A percentile compares a stretch with the other conserved stretches of the same genome.
Evolutionary conservation across 495 filamentous ascomycete genomes (phyloP).

Genomic region (Neurospora sp.): DNA sequence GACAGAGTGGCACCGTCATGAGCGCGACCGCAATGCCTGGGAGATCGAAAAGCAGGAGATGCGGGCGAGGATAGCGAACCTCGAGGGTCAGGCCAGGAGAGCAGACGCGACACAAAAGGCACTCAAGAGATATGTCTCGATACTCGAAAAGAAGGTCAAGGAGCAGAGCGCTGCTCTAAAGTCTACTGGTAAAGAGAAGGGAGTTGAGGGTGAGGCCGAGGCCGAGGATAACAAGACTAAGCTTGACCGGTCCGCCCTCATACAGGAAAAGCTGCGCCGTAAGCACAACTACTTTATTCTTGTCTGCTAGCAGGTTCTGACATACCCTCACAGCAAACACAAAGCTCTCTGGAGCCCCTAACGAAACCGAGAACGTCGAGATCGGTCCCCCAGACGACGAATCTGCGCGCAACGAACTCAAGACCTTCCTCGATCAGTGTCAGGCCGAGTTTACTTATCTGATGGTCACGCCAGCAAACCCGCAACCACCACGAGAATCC

Average conservation of each 20-base stretch:
- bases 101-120: slow-evolving; percentile 80
- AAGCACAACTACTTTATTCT: neutral
- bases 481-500: slow-evolving; percentile 46
- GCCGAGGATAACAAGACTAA: slow-evolving; percentile 23
- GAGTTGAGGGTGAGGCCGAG: slow-evolving; percentile 10
- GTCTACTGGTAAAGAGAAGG: slow-evolving; percentile 12
- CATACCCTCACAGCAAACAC: neutral
- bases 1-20: slow-evolving; percentile 97
- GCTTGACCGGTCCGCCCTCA: slow-evolving; percentile 32
- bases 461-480: slow-evolving; percentile 52
- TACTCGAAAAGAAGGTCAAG: slow-evolving; percentile 84
- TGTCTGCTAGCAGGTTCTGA: neutral
- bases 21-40: slow-evolving; percentile 96
- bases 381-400: slow-evolving; percentile 37
- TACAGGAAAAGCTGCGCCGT: slow-evolving; percentile 40
- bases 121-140: slow-evolving; percentile 75
- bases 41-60: slow-evolving; percentile 98
- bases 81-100: slow-evolving; percentile 80
- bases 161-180: slow-evolving; percentile 45
- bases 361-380: slow-evolving; percentile 11
- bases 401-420: slow-evolving; percentile 44
- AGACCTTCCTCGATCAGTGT: slow-evolving; percentile 52
- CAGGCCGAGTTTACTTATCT: slow-evolving; percentile 55
- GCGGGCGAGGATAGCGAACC: slow-evolving; percentile 93
- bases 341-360: slow-evolving; percentile 4